Evolutionary conservation across 306 rosid species (phyloP).

Genomic region (Albizia julibrissin): DNA sequence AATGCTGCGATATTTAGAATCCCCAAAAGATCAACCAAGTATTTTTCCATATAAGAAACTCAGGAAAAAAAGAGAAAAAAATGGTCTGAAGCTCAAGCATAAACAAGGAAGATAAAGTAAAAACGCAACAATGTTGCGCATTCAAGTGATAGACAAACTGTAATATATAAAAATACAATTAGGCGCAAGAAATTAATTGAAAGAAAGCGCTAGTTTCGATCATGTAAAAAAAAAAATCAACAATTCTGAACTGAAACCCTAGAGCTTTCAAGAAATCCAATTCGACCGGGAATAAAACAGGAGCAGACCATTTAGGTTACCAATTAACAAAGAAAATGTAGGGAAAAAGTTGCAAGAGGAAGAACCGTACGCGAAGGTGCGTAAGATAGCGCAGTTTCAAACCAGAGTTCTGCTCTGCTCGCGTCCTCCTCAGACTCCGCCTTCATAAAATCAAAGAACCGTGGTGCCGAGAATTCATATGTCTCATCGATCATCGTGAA

Average conservation of each 20-base stretch:
- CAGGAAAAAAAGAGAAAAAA: not conserved
- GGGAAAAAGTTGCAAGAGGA: not conserved
- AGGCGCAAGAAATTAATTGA: not conserved
- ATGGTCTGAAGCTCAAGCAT: slow-evolving; percentile 1
- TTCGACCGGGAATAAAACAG: not conserved
- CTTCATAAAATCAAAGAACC: slow-evolving; percentile 67
- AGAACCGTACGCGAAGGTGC: slow-evolving; percentile 87
- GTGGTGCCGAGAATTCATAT: slow-evolving; percentile 91
- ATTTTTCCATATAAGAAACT: not conserved
- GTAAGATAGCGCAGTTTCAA: slow-evolving; percentile 68
- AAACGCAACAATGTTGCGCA: not conserved
- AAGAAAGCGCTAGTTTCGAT: not conserved
- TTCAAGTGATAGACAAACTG: not conserved
- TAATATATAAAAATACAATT: not conserved
- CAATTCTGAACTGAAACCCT: slow-evolving; percentile 10
- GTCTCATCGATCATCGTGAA: slow-evolving; percentile 61
- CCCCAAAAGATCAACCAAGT: slow-evolving; percentile 25
- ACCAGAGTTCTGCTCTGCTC: slow-evolving; percentile 82
- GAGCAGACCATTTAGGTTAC: not conserved
- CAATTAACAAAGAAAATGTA: not conserved
- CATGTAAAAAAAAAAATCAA: not conserved
- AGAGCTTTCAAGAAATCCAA: not conserved
- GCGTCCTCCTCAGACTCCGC: slow-evolving; percentile 62
- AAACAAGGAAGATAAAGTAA: not conserved
- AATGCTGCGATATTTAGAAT: slow-evolving; percentile 63